These are phyloP conservation scores for Pseudonitzschia delicatissima DNA, from an alignment of 108 stramenopile genomes.

Conservation along the genomic window DNA sequence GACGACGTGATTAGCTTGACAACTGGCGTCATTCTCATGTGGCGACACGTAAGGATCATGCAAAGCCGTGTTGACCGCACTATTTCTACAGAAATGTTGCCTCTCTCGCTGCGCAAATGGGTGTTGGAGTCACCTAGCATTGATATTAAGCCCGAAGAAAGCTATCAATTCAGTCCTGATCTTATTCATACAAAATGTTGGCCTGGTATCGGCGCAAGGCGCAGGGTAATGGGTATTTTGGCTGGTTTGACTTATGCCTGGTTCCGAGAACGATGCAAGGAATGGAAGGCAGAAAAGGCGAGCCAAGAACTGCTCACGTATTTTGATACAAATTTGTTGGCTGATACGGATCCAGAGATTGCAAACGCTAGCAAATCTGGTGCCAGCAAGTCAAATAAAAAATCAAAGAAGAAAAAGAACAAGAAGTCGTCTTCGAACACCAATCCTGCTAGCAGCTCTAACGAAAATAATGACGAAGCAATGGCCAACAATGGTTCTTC, in stretches of 20 bases:
- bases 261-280: conserved; percentile 58
- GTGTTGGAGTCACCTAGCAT: conserved; percentile 12
- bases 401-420: conserved; percentile 43
- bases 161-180: not conserved
- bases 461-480: not conserved
- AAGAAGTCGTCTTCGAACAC: conserved; percentile 1
- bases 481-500: not conserved
- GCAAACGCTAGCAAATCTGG: conserved; percentile 8
- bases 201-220: conserved; percentile 40
- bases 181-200: conserved; percentile 13
- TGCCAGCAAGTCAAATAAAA: conserved; percentile 30
- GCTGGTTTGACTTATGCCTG: conserved; percentile 62
- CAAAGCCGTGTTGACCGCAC: conserved; percentile 18
- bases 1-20: conserved; percentile 31
- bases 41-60: conserved; percentile 26
- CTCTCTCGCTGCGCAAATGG: conserved; percentile 33
- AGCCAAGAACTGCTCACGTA: conserved; percentile 54
- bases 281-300: conserved; percentile 77
- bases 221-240: conserved; percentile 53
- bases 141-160: not conserved
- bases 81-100: not conserved
- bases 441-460: no score
- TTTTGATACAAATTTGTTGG: conserved; percentile 25
- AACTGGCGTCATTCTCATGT: conserved; percentile 24
- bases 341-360: not conserved